A percentile compares a stretch with the other conserved stretches of the same genome.
These are phyloP conservation scores for Hemisphaericaspora xylanilytica DNA, from an alignment of 1,139 yeast genomes.

Conservation along the genomic window DNA sequence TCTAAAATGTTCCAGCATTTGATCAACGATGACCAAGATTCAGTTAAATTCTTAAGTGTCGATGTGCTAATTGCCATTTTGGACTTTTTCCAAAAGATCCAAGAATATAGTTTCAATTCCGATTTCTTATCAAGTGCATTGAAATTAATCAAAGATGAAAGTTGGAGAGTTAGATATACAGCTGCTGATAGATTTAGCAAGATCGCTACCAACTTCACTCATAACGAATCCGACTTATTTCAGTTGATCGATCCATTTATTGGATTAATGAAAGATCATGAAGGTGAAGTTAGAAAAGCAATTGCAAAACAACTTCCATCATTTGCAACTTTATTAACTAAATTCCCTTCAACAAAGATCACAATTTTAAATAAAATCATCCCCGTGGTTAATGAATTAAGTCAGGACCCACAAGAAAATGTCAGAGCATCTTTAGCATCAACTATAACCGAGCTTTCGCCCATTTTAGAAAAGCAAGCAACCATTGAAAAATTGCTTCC, in stretches of 20 bases:
- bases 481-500: constrained; percentile 85
- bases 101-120: constrained; percentile 57
- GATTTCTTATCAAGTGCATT: constrained; percentile 58
- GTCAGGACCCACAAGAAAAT: constrained; percentile 88
- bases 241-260: constrained; percentile 71
- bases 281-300: constrained; percentile 95
- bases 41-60: constrained; percentile 86
- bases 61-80: constrained; percentile 78
- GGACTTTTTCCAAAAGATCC: constrained; percentile 56
- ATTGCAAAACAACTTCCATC: constrained; percentile 89
- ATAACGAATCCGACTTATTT: constrained; percentile 48
- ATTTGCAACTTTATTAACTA: constrained; percentile 56
- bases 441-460: constrained; percentile 83
- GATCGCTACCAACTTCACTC: constrained; percentile 65
- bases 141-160: constrained; percentile 78
- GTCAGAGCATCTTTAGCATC: constrained; percentile 92
- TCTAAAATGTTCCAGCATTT: constrained; percentile 79
- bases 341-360: constrained; percentile 43
- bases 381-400: constrained; percentile 80
- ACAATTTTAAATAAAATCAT: constrained; percentile 67
- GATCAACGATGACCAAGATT: constrained; percentile 87
- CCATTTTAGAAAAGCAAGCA: constrained; percentile 78
- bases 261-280: constrained; percentile 81
- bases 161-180: constrained; percentile 98
- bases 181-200: constrained; percentile 88